Base-by-base conservation (phyloP, 331 rosid species). In the Saraca asoca region DNA sequence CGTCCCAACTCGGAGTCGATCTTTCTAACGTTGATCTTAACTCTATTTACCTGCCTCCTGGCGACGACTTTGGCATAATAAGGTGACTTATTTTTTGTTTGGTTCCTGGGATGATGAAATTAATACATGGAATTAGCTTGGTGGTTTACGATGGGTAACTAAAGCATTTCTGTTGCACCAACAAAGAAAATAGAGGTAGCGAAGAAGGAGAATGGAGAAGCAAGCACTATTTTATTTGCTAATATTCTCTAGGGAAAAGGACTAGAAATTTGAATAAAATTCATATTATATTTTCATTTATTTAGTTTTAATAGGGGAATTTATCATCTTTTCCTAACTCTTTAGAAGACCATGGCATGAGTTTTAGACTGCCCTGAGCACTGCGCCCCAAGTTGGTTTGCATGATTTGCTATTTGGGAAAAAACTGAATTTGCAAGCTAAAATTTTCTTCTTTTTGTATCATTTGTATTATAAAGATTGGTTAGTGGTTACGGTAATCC, bases 21-120 rank as follows among this genome's bases (percentile, higher is more conserved):
- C 67, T 80, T 15, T 54, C 77, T 7, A 64, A 24, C 33, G 1
- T 82, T 37, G 83, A 85, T 64, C 60, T 77, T 54, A 77, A 75
- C 43, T 62, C 87, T 11, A 82, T 85, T 57, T 80, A 60, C 18
- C 75, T 80, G 12, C 88, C 87, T 35, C 75, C 78, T 0, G 85
- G 85, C 58, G 80, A 85, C 6, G 71, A 78, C 9, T 82, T 56
- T 24, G 85, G 83, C 58, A 73, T 80, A 2, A 19, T n/a, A 12
- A 85, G 91, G 91, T 84, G 18, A 14, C 54, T 13, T 16, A 44
- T 53, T 37, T 42, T 34, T 1, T 18, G 12, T 13, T 15, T 24
- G 3, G 1, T 24, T 24, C 1, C 31, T 1, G 31, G 3, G 12
- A 12, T 13, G 7, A 46, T 6, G 14, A 46, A 12, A 12, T 12